A percentile compares a stretch with the other conserved stretches of the same genome.
Evolutionary conservation across 192 early-diverging fungal genomes (phyloP).

Genomic region (Gonapodya prolifera): DNA sequence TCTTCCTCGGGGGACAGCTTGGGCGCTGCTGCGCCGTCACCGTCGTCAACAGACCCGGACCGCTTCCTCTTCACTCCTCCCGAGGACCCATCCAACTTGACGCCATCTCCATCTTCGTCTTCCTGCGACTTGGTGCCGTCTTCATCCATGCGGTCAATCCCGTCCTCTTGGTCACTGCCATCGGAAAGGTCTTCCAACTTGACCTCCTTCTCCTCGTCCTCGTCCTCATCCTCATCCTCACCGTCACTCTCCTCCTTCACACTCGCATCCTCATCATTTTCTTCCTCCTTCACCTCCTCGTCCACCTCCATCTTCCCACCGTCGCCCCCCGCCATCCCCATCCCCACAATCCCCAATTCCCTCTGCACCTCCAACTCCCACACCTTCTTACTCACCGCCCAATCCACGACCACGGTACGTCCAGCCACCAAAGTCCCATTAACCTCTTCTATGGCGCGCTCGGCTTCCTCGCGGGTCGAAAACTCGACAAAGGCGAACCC

Average conservation of each 20-base stretch:
- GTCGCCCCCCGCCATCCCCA: slow-evolving; percentile 1
- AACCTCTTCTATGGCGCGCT: slow-evolving; percentile 53
- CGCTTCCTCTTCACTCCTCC: slow-evolving; percentile 1
- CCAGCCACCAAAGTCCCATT: slow-evolving; percentile 58
- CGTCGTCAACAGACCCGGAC: not conserved
- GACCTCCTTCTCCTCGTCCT: slow-evolving; percentile 14
- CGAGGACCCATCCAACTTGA: slow-evolving; percentile 16
- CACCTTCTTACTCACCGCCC: slow-evolving; percentile 63
- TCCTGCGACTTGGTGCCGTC: slow-evolving; percentile 19
- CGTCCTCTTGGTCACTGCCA: slow-evolving; percentile 19
- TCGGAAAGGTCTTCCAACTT: slow-evolving; percentile 15
- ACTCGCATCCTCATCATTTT: slow-evolving; percentile 19
- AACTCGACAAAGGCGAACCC: slow-evolving; percentile 92
- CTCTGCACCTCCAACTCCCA: slow-evolving; percentile 24
- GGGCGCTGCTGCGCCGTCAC: slow-evolving; percentile 1
- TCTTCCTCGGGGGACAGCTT: slow-evolving; percentile 18
- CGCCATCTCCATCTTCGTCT: slow-evolving; percentile 12
- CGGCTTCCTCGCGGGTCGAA: slow-evolving; percentile 52
- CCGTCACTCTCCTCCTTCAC: slow-evolving; percentile 6
- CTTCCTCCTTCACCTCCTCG: slow-evolving; percentile 20
- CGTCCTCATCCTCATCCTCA: slow-evolving; percentile 19
- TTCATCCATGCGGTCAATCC: slow-evolving; percentile 21
- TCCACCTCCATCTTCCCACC: slow-evolving; percentile 22
- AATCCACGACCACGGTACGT: slow-evolving; percentile 69
- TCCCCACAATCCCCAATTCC: slow-evolving; percentile 63